A percentile compares a stretch with the other conserved stretches of the same genome.
Evolutionary conservation across 1,284 basidiomycete genomes (phyloP).

Genomic region (Ganoderma sp.): DNA sequence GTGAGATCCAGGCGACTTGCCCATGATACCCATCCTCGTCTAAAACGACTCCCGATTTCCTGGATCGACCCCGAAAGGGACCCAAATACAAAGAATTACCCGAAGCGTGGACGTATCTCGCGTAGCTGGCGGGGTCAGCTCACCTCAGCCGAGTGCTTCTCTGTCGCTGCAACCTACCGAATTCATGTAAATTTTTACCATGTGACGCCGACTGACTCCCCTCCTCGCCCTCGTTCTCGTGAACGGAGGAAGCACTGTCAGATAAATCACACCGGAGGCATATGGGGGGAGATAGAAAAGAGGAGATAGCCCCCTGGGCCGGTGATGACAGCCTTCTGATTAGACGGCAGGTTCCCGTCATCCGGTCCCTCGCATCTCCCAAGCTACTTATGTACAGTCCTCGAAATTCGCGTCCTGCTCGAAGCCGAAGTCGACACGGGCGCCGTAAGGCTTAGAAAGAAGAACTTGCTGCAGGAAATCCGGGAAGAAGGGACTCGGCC

Average conservation of each 20-base stretch:
- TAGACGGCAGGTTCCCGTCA: slow-evolving; percentile 1
- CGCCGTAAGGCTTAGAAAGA: not conserved
- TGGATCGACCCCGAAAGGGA: not conserved
- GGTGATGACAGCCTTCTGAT: slow-evolving; percentile 9
- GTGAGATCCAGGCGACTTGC: slow-evolving; percentile 17
- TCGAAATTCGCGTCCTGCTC: slow-evolving; percentile 1
- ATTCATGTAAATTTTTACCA: not conserved
- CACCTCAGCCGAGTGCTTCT: not conserved
- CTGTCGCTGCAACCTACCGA: not conserved
- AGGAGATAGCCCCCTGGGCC: slow-evolving; percentile 3
- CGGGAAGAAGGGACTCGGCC: not conserved
- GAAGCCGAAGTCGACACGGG: not conserved
- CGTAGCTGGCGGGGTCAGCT: not conserved
- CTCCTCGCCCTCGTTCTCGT: not conserved
- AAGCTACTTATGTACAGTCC: not conserved
- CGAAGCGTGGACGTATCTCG: not conserved
- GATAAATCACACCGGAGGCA: slow-evolving; percentile 1
- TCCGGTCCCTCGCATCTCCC: not conserved
- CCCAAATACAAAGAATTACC: not conserved
- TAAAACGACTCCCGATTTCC: slow-evolving; percentile 6
- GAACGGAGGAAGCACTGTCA: slow-evolving; percentile 6
- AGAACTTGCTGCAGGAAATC: not conserved
- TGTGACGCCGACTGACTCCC: not conserved
- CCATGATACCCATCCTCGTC: slow-evolving; percentile 4
- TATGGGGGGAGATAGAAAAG: slow-evolving; percentile 8